Percentiles rank a stretch among this genome's conserved stretches.
These are phyloP conservation scores for Colletotrichum higginsianum DNA, from an alignment of 2,329 filamentous ascomycete genomes.

Conservation along the genomic window DNA sequence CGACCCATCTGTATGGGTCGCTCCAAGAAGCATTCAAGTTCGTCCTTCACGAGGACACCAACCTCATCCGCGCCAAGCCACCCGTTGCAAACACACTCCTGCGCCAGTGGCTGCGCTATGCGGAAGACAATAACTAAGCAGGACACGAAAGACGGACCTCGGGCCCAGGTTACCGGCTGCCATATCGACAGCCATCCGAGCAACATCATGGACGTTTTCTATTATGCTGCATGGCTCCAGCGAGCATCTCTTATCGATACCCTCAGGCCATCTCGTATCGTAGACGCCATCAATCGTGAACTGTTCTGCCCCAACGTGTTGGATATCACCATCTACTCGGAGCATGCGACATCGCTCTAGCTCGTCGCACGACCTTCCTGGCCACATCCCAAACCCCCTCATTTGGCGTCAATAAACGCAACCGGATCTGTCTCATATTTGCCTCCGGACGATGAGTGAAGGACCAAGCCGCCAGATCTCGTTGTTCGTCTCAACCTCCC, in stretches of 20 bases:
- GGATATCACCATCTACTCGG: slow-evolving; percentile 14
- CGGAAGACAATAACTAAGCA: background rate
- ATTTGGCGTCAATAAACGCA: slow-evolving; percentile 9
- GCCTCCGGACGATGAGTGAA: background rate
- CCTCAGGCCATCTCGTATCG: slow-evolving; percentile 22
- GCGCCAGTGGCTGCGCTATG: background rate
- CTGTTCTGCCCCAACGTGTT: slow-evolving; percentile 3
- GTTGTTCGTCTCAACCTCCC: slow-evolving; percentile 25
- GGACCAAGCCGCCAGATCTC: slow-evolving; percentile 5
- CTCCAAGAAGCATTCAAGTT: slow-evolving; percentile 5
- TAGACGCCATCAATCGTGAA: slow-evolving; percentile 7
- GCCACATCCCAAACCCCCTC: background rate
- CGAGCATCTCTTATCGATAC: background rate
- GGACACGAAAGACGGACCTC: background rate
- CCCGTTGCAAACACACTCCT: slow-evolving; percentile 10
- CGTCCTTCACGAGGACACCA: background rate
- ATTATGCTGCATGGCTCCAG: slow-evolving; percentile 4
- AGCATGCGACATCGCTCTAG: slow-evolving; percentile 15
- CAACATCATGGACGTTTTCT: background rate
- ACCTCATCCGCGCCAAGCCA: slow-evolving; percentile 7
- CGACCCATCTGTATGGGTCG: slow-evolving; percentile 31
- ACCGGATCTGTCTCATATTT: slow-evolving; percentile 14
- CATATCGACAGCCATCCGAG: background rate
- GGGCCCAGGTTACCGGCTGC: background rate
- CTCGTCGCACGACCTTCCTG: slow-evolving; percentile 14